phyloP scores from a whole-genome alignment of 2,329 filamentous ascomycete genomes.

The Sporothrix pseudoabietina region DNA sequence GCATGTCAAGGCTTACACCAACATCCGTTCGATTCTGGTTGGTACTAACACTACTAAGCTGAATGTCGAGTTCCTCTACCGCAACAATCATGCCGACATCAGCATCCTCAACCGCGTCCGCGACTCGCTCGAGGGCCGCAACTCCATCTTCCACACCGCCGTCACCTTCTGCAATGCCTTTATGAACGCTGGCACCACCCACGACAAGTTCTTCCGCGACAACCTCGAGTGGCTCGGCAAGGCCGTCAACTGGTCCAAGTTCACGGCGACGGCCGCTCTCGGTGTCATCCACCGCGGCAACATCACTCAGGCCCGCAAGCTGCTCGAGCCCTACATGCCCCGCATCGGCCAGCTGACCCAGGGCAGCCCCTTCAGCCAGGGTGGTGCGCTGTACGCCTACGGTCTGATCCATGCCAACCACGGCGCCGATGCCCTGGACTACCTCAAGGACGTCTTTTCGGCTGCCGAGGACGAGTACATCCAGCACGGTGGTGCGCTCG shows the following conservation, averaged over 20 bases:
- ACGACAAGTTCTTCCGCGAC: constrained; percentile 97
- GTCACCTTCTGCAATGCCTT: constrained; percentile 98
- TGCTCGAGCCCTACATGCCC: constrained; percentile 92
- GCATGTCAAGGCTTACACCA: constrained; percentile 60
- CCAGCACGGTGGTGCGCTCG: constrained; percentile 92
- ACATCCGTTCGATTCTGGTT: constrained; percentile 71
- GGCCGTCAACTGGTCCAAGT: constrained; percentile 99
- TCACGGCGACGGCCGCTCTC: constrained; percentile 92
- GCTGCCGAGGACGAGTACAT: constrained; percentile 86
- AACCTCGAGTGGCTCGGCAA: constrained; percentile 98
- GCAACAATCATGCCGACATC: constrained; percentile 90
- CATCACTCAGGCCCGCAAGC: constrained; percentile 86
- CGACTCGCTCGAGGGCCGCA: constrained; percentile 91
- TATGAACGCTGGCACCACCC: constrained; percentile 98
- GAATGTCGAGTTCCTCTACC: constrained; percentile 86
- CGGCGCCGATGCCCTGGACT: constrained; percentile 83
- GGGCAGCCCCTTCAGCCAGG: constrained; percentile 93
- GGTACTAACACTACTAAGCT: constrained; percentile 92
- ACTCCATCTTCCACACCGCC: constrained; percentile 97
- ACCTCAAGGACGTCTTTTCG: constrained; percentile 73
- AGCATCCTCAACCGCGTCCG: constrained; percentile 94
- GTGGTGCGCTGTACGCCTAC: constrained; percentile 92
- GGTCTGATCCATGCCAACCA: constrained; percentile 98
- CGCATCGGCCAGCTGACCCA: constrained; percentile 71
- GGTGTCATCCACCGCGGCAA: constrained; percentile 97